Percentiles rank a stretch among this genome's conserved stretches.
These are phyloP conservation scores for Urtica urens DNA, from an alignment of 306 rosid species.

Conservation along the genomic window DNA sequence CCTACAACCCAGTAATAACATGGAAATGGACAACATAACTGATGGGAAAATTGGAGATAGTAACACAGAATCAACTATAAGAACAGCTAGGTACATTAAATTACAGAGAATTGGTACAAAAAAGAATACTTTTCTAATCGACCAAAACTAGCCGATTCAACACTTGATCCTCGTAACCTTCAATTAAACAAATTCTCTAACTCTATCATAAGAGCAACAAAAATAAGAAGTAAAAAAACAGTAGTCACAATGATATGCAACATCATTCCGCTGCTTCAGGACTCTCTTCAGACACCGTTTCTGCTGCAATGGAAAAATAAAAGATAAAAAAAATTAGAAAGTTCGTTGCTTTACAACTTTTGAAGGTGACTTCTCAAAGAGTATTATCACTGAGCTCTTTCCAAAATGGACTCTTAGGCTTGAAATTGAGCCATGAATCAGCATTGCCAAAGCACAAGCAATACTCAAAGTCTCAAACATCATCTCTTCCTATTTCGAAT, in stretches of 20 bases:
- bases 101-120: conserved; percentile 21
- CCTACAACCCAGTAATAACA: too few relatives aligned
- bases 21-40: background rate
- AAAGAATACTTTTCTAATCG: conserved; percentile 8
- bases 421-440: too few relatives aligned
- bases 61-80: background rate
- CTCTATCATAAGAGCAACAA: too few relatives aligned
- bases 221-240: conserved; percentile 11
- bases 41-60: background rate
- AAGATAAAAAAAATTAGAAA: background rate
- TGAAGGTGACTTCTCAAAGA: too few relatives aligned
- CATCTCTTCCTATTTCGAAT: too few relatives aligned
- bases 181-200: too few relatives aligned
- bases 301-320: conserved; percentile 29
- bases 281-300: conserved; percentile 26
- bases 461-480: too few relatives aligned
- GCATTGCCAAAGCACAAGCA: too few relatives aligned
- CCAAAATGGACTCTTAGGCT: too few relatives aligned
- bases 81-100: conserved; percentile 30
- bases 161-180: conserved; percentile 10
- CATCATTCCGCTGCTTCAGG: conserved; percentile 30
- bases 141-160: conserved; percentile 24
- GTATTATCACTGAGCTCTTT: too few relatives aligned
- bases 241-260: background rate
- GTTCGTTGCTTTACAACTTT: too few relatives aligned